These are phyloP conservation scores for Albatrellus sp. DNA, from an alignment of 1,284 basidiomycete genomes.

Conservation along the genomic window DNA sequence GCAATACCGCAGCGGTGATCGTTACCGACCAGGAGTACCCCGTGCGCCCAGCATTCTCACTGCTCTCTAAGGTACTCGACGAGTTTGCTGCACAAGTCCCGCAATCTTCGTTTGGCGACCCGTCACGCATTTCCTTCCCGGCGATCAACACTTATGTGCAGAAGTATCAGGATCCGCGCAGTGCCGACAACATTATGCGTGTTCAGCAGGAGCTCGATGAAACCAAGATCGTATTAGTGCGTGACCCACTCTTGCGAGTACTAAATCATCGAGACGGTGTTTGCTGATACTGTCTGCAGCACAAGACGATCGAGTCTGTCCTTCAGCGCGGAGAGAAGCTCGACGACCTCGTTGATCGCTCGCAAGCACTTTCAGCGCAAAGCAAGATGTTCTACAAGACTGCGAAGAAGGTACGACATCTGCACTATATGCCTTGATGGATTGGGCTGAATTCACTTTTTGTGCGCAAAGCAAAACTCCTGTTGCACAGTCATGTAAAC, in stretches of 20 bases:
- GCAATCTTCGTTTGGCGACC: conserved; percentile 51
- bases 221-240: conserved; percentile 93
- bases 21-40: conserved; percentile 97
- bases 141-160: conserved; percentile 73
- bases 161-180: conserved; percentile 96
- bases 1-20: conserved; percentile 57
- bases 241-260: conserved; percentile 13
- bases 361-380: conserved; percentile 81
- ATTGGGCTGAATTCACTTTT: too few species aligned
- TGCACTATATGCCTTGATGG: not conserved
- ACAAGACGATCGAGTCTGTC: conserved; percentile 99
- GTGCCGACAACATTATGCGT: conserved; percentile 97
- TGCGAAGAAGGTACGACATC: conserved; percentile 51
- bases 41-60: conserved; percentile 89
- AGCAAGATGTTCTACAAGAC: conserved; percentile 88
- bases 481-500: conserved; percentile 40
- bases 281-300: conserved; percentile 32
- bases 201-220: conserved; percentile 98
- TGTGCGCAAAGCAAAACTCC: conserved; percentile 46
- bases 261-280: too few species aligned
- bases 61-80: conserved; percentile 90
- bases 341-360: conserved; percentile 93
- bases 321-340: conserved; percentile 95
- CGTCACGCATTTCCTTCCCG: conserved; percentile 53
- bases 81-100: conserved; percentile 82